Evolutionary conservation across 1,139 yeast species (phyloP), one percentile per base, ranked within the genome.

Genomic region (Wickerhamomyces sp.): DNA sequence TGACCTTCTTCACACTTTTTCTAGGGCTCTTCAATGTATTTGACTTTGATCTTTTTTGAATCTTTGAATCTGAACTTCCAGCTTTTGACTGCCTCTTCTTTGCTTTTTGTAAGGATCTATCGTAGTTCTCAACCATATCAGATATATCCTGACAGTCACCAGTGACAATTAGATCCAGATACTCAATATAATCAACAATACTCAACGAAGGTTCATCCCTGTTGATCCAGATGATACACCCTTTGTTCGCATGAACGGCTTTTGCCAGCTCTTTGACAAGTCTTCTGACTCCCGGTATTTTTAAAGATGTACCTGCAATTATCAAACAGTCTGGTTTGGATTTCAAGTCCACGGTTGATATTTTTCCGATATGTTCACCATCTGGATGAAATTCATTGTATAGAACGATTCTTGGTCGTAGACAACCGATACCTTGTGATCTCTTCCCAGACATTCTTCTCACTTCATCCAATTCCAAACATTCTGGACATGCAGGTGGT

Each of bases 301-400:
- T 84, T 45, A 89, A 67, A 1, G 95, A 83, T 0, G 96, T 89
- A 2, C 96, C 96, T 63, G 86, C 91, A 39, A 89, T 86, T 23
- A 89, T 69, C 45, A 89, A 67, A 57, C 90, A 79, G 60, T 89
- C 96, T 0, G 94, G 91, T 51, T 72, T 76, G 40, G 78, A 66
- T 54, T 73, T 74, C 43, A 87, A 63, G 63, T 89, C 96, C 7
- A 73, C 67, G 49, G 77, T 81, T 7, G 90, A 75, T 2, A 91
- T 84, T 46, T 78, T 76, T 2, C 95, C 90, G 44, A 89, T 79
- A 6, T 82, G 75, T 50, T 89, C 96, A 40, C 91, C 84, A 60
- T 88, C 95, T 1, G 95, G 95, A 59, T 89, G 95, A 55, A 81
- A 76, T 61, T 89, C 96, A 49, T 93, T 93, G 61, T 89, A 89